These are phyloP conservation scores for Trametes coccinea DNA, from an alignment of 768 basidiomycete genomes.

Conservation along the genomic window DNA sequence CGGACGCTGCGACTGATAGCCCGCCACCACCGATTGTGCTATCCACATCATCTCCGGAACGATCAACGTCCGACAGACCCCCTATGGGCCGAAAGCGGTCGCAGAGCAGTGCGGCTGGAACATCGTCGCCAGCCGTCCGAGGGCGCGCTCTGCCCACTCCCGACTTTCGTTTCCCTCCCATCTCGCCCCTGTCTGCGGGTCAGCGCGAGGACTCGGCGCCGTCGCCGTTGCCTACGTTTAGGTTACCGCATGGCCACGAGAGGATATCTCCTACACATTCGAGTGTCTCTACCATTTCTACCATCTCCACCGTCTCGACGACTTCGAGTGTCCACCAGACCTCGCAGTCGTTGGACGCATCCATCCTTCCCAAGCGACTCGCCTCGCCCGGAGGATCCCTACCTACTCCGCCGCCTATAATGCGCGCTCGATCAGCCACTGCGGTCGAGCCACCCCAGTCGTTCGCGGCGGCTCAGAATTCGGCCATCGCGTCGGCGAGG, in stretches of 20 bases:
- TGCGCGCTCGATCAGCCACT: slow-evolving; percentile 38
- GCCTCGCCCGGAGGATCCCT: slow-evolving; percentile 34
- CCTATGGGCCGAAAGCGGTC: slow-evolving; percentile 43
- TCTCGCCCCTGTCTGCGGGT: slow-evolving; percentile 10
- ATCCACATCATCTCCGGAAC: slow-evolving; percentile 31
- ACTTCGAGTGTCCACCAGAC: slow-evolving; percentile 48
- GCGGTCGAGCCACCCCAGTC: slow-evolving; percentile 23
- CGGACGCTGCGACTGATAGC: slow-evolving; percentile 22
- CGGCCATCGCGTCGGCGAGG: slow-evolving; percentile 19
- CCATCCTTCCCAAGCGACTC: slow-evolving; percentile 29
- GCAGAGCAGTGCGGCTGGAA: slow-evolving; percentile 40
- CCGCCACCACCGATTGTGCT: slow-evolving; percentile 29
- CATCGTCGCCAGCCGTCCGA: slow-evolving; percentile 35
- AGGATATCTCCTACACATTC: slow-evolving; percentile 37
- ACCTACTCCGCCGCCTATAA: slow-evolving; percentile 31
- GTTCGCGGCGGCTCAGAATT: slow-evolving; percentile 4
- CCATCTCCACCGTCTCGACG: slow-evolving; percentile 29
- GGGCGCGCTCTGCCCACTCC: slow-evolving; percentile 27
- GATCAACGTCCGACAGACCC: slow-evolving; percentile 29
- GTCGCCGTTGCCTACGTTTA: slow-evolving; percentile 22
- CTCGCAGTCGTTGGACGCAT: slow-evolving; percentile 56
- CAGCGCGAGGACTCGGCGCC: background rate
- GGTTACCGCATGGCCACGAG: slow-evolving; percentile 20
- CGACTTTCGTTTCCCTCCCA: slow-evolving; percentile 41
- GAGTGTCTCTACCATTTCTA: slow-evolving; percentile 32